phyloP scores from a whole-genome alignment of 139 green algal species.

The Mesotaenium endlicherianum region DNA sequence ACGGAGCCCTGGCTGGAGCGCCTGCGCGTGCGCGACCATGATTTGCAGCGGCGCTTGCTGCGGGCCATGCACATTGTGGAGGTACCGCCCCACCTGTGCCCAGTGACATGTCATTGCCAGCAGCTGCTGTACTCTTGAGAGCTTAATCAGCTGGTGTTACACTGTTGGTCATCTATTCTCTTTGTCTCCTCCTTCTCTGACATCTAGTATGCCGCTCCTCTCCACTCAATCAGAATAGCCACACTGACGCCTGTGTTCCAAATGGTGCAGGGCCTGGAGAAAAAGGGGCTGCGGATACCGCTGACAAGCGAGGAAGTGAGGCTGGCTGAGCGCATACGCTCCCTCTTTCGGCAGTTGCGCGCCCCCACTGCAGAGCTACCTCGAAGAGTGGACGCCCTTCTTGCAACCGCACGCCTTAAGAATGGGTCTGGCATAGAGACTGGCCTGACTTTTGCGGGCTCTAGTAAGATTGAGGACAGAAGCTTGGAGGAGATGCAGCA shows the following conservation, averaged over 20 bases:
- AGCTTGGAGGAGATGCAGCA: conserved; percentile 27
- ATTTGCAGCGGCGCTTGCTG: conserved; percentile 22
- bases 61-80: conserved; percentile 3
- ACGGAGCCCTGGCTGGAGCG: conserved; percentile 29
- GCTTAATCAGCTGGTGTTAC: too few species aligned
- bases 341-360: background rate
- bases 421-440: background rate
- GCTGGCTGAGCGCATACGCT: conserved; percentile 10
- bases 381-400: conserved; percentile 12
- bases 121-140: too few species aligned
- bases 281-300: conserved; percentile 13
- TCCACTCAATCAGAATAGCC: too few species aligned
- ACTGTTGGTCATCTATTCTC: too few species aligned
- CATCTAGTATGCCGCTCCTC: too few species aligned
- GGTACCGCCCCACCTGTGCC: too few species aligned
- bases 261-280: conserved; percentile 21
- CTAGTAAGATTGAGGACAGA: conserved; percentile 2
- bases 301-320: background rate
- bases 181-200: too few species aligned
- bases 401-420: conserved; percentile 3
- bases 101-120: too few species aligned
- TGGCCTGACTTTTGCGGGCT: background rate
- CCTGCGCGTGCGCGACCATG: conserved; percentile 3
- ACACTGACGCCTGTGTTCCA: too few species aligned
- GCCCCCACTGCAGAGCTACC: conserved; percentile 18